Evolutionary conservation across 164 flowering plant species (phyloP).

Genomic region (Stephania cephalantha): DNA sequence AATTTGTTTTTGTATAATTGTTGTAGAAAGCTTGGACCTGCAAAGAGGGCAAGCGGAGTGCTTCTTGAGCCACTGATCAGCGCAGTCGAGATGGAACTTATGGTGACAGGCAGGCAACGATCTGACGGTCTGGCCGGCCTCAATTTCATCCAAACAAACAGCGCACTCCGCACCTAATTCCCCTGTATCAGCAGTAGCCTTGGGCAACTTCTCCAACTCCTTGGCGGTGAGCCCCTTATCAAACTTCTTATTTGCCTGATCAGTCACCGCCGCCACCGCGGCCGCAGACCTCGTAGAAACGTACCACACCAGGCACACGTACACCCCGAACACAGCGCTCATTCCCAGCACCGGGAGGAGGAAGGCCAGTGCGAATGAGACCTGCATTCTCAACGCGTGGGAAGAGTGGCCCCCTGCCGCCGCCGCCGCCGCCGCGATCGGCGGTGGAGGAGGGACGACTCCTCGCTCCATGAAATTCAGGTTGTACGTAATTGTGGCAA

Average conservation of each 20-base stretch:
- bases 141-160: conserved; percentile 55
- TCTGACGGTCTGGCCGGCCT: conserved; percentile 34
- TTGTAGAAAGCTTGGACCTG: conserved; percentile 29
- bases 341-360: conserved; percentile 52
- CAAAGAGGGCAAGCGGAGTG: conserved; percentile 56
- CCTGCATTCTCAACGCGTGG: conserved; percentile 26
- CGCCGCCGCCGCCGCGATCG: background rate
- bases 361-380: conserved; percentile 43
- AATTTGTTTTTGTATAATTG: background rate
- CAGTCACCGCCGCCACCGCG: background rate
- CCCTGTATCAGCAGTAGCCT: conserved; percentile 33
- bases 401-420: background rate
- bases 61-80: conserved; percentile 55
- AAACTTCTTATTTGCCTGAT: background rate
- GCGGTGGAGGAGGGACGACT: background rate
- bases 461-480: background rate
- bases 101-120: conserved; percentile 54
- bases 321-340: conserved; percentile 45
- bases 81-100: conserved; percentile 54
- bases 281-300: conserved; percentile 12
- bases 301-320: conserved; percentile 50
- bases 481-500: no score
- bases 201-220: conserved; percentile 48
- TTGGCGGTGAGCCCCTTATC: conserved; percentile 35
- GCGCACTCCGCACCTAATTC: conserved; percentile 49